phyloP scores from a whole-genome alignment of 257 asterid species.

The Solanum pinnatisectum region DNA sequence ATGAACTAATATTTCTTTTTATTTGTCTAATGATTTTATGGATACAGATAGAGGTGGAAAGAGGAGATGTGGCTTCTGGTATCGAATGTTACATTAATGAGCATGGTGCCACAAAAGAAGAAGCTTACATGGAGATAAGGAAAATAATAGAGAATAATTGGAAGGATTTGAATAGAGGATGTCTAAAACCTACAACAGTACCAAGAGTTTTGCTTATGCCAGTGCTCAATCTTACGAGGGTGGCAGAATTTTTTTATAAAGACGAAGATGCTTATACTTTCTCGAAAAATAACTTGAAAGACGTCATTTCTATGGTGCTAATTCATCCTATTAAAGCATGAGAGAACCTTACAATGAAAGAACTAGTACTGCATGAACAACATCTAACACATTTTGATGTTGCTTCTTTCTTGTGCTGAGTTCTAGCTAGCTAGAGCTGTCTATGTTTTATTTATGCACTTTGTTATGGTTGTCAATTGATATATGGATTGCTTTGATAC shows the following conservation, averaged over 20 bases:
- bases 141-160: neutral
- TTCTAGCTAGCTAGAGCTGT: neutral
- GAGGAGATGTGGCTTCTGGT: neutral
- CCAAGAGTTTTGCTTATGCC: constrained; percentile 1
- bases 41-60: neutral
- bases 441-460: neutral
- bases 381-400: neutral
- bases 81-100: neutral
- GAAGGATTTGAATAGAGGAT: constrained; percentile 20
- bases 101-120: neutral
- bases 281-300: neutral
- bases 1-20: neutral
- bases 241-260: constrained; percentile 4
- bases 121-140: neutral
- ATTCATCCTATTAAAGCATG: neutral
- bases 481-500: neutral
- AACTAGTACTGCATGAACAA: neutral
- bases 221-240: constrained; percentile 4
- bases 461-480: neutral
- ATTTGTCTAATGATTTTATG: neutral
- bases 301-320: neutral
- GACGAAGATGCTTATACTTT: constrained; percentile 13
- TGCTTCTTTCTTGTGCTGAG: neutral
- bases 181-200: neutral
- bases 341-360: neutral